Base-by-base conservation (phyloP, 2,329 filamentous ascomycete species). In the Hortaea sp. region DNA sequence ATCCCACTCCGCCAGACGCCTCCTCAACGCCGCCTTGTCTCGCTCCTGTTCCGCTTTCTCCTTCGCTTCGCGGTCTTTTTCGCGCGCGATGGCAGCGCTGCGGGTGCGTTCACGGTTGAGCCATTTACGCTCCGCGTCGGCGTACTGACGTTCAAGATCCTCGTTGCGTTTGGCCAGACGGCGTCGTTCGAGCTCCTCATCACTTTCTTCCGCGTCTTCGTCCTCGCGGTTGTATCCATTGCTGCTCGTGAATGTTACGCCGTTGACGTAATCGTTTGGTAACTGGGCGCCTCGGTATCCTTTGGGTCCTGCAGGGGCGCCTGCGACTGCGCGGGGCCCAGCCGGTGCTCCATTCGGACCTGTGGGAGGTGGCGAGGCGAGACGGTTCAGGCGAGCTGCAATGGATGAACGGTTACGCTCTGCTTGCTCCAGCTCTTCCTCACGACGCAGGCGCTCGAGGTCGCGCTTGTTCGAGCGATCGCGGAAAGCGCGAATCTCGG, bases 401-500 rank as follows among this genome's bases (percentile, higher is more conserved):
- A 75, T 73, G 9, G 79, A 78, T 57, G 84, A 88, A 11, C 87
- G 78, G 54, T 81, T 79, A 39, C 88, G 78, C 64, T 97, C 89
- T 64, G 82, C 76, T 47, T 86, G 84, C 63, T 97, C 92, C 56
- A 95, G 80, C 63, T 97, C 90, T 63, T 98, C 92, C 65, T 98
- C 92, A 39, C 84, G 76, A 60, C 82, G 82, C 32, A 95, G 69
- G 3, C 92, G 84, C 65, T 98, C 92, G 60, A 94, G 70, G 61
- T 98, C 92, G 35, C 90, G 78, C 50, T 85, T 81, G 49, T 82
- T 95, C 56, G 90, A 95, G 13, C 90, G 78, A 55, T 98, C 92
- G 53, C 92, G 78, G 71, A 98, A 98, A 0, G 89, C 86, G 0
- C 88, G 82, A 58, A 98, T 98, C 64, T 98, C 94, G 47, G 84